A percentile compares a stretch with the other conserved stretches of the same genome.
Conservation (phyloP, 345 rosid species). For the Murraya paniculata region DNA sequence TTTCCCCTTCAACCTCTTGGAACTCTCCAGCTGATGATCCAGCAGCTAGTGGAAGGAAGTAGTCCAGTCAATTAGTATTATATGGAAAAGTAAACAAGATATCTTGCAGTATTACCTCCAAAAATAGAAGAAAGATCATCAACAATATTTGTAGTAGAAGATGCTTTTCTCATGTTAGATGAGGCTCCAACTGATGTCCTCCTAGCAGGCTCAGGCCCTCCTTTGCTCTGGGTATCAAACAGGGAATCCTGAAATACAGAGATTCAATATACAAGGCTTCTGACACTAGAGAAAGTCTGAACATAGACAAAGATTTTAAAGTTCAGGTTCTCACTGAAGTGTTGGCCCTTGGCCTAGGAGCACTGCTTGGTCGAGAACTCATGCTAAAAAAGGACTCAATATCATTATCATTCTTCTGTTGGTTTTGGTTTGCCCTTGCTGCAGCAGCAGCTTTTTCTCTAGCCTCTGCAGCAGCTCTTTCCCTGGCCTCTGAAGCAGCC, state of each 20-base stretch:
- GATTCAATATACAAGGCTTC: slow-evolving; percentile 18
- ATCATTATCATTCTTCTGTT: slow-evolving; percentile 68
- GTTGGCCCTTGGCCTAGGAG: slow-evolving; percentile 77
- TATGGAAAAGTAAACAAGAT: not conserved
- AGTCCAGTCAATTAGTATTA: slow-evolving; percentile 18
- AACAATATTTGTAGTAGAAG: slow-evolving; percentile 69
- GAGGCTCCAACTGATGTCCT: slow-evolving; percentile 53
- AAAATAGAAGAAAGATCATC: slow-evolving; percentile 88
- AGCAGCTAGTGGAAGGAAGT: slow-evolving; percentile 44
- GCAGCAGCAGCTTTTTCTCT: slow-evolving; percentile 62
- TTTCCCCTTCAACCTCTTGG: slow-evolving; percentile 89
- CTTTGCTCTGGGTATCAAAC: slow-evolving; percentile 64
- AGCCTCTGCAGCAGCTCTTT: slow-evolving; percentile 64
- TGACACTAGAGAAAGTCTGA: not conserved
- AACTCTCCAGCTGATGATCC: slow-evolving; percentile 63
- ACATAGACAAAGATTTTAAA: slow-evolving; percentile 10
- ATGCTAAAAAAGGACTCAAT: slow-evolving; percentile 81
- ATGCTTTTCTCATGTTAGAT: slow-evolving; percentile 69
- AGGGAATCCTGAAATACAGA: slow-evolving; percentile 61
- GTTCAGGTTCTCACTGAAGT: slow-evolving; percentile 48
- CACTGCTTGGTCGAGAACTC: slow-evolving; percentile 77
- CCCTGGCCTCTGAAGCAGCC: slow-evolving; percentile 77
- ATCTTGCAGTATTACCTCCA: slow-evolving; percentile 52
- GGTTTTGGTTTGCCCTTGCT: slow-evolving; percentile 63
- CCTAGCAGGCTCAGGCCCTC: slow-evolving; percentile 63